Percentiles rank a stretch among this genome's conserved stretches.
Evolutionary conservation across 2,329 filamentous ascomycete species (phyloP).

Genomic region (Phialemonium atrogriseum): DNA sequence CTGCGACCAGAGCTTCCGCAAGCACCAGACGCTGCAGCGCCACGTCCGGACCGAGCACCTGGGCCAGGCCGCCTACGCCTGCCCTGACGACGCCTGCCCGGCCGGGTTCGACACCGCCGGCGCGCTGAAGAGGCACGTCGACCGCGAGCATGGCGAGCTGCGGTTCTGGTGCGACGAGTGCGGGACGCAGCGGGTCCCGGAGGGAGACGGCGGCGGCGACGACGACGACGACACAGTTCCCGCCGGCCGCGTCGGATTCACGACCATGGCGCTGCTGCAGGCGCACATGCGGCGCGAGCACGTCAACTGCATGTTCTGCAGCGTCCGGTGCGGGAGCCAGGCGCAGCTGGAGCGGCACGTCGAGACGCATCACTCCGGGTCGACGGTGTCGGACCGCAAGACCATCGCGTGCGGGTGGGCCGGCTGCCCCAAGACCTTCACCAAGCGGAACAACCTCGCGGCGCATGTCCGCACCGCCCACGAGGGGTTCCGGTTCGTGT

Average conservation of each 20-base stretch:
- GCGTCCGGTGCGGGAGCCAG: constrained; percentile 56
- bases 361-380: constrained; percentile 65
- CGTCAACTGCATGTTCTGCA: constrained; percentile 68
- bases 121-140: constrained; percentile 63
- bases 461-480: constrained; percentile 73
- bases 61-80: constrained; percentile 62
- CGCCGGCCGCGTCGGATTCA: constrained; percentile 48
- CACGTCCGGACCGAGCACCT: constrained; percentile 75
- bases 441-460: constrained; percentile 73
- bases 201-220: constrained; percentile 20
- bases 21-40: constrained; percentile 75
- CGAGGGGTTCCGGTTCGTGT: constrained; percentile 69
- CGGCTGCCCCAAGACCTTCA: constrained; percentile 70
- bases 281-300: constrained; percentile 67
- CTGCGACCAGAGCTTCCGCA: constrained; percentile 75
- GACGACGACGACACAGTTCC: constrained; percentile 27
- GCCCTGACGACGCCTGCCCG: constrained; percentile 51
- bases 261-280: constrained; percentile 63
- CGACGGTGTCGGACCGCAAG: constrained; percentile 53
- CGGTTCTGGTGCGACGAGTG: constrained; percentile 76
- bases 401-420: constrained; percentile 57
- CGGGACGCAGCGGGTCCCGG: constrained; percentile 18
- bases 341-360: constrained; percentile 68
- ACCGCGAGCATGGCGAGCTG: constrained; percentile 59
- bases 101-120: constrained; percentile 66